Conservation (phyloP, 805 yeast species). For the Brettanomyces custersianus region DNA sequence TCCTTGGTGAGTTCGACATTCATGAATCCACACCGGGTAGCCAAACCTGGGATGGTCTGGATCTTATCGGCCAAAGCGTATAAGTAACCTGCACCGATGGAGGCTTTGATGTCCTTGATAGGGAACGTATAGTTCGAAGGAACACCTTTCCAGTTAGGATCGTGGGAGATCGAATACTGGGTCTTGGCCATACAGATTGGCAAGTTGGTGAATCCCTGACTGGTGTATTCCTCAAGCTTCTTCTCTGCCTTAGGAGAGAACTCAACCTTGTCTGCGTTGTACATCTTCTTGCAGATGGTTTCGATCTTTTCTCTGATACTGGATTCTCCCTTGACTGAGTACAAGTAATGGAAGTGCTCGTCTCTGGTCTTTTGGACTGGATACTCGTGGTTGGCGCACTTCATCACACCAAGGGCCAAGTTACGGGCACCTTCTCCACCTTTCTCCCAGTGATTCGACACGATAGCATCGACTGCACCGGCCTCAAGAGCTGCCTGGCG, state of each 20-base stretch:
- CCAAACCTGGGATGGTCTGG: constrained; percentile 94
- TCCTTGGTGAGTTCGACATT: constrained; percentile 85
- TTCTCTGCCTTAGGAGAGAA: constrained; percentile 71
- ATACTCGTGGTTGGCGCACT: constrained; percentile 45
- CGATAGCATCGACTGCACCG: constrained; percentile 90
- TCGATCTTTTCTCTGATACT: constrained; percentile 74
- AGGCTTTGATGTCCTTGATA: constrained; percentile 86
- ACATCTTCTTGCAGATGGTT: constrained; percentile 79
- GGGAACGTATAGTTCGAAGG: constrained; percentile 93
- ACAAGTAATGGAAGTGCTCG: constrained; percentile 52
- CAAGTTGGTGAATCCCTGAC: constrained; percentile 82
- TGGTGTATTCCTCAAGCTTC: constrained; percentile 72
- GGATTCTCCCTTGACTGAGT: constrained; percentile 47
- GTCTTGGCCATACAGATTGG: constrained; percentile 98
- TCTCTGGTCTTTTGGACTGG: constrained; percentile 26
- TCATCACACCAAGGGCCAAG: constrained; percentile 75
- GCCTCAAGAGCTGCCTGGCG: constrained; percentile 74
- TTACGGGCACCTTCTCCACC: constrained; percentile 89
- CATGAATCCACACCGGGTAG: constrained; percentile 95
- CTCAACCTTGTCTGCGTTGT: constrained; percentile 84
- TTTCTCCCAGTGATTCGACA: constrained; percentile 89
- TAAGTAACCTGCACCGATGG: constrained; percentile 94
- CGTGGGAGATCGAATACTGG: constrained; percentile 92
- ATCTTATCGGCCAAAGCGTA: constrained; percentile 96
- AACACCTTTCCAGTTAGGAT: constrained; percentile 86